Base-by-base conservation (phyloP, 2,329 filamentous ascomycete genomes). In the Fusarium fracticaudum region DNA sequence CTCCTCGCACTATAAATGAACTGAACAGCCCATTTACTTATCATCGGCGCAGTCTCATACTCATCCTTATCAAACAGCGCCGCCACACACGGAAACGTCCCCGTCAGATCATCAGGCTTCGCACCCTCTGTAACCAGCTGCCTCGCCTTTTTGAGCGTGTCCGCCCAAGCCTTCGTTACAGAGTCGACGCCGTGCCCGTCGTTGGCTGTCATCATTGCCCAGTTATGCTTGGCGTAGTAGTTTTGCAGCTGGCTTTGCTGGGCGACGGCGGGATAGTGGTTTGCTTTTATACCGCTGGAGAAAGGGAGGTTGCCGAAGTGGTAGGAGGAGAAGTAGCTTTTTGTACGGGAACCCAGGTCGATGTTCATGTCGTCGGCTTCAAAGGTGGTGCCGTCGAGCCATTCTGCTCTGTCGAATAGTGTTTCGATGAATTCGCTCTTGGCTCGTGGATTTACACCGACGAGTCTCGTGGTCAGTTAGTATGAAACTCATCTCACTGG, bases 1-100 rank as follows among this genome's bases (percentile, higher is more conserved):
- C 29, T 44, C 3, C 51, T 48, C 3, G 64, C 38, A 20, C 71
- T 73, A 26, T 73, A 73, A 14, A 73, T 66, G 29, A 73, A 73
- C n/a, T 47, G 50, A 33, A 72, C 70, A n/a, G 69, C 69, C 69
- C 64, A 72, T 59, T 66, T 72, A 41, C 64, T 65, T 13, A 72
- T 69, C 70, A 72, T 65, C 2, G 59, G 13, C 11, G 55, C 69
- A 31, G 15, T 24, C 9, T 72, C 70, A 29, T 72, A 72, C 45
- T 69, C 70, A 2, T 24, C 24, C 41, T 66, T 61, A 31, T 72
- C 69, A 38, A 72, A 72, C 3, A 72, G 24, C 13, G 60, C 70
- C 10, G 69, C 41, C 9, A 72, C 69, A 22, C n/a, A 37, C 2
- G 70, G 69, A 41, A 72, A 72, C 4, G n/a, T 40, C 2, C 69